phyloP scores from a whole-genome alignment of 2,329 filamentous ascomycete genomes.

The Macrophomina pseudophaseolina region DNA sequence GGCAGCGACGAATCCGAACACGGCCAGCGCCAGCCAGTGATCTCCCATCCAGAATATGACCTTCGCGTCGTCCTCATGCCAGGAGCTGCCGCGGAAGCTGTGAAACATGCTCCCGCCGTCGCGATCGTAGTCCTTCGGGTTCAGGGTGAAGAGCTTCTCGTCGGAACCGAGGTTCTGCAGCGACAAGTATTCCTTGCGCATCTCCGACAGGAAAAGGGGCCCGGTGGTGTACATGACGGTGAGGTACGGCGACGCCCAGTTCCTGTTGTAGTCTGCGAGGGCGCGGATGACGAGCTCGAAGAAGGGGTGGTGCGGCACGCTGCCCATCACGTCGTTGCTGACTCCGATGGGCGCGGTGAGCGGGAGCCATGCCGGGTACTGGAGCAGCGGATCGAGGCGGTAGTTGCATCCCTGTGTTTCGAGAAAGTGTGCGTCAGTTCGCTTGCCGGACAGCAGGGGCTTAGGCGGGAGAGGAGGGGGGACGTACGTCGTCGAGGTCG shows the following conservation, averaged over 20 bases:
- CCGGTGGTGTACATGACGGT: constrained; percentile 40
- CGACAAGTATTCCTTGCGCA: constrained; percentile 34
- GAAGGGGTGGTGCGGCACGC: constrained; percentile 32
- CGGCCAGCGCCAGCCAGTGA: not conserved
- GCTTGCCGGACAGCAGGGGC: no score
- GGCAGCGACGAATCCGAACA: not conserved
- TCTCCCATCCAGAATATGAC: constrained; percentile 36
- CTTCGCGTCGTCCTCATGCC: constrained; percentile 38
- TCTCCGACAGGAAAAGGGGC: constrained; percentile 36
- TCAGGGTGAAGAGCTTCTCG: constrained; percentile 30
- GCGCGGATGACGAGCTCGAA: constrained; percentile 31
- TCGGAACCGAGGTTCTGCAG: not conserved
- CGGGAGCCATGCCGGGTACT: constrained; percentile 33
- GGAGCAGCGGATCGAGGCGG: constrained; percentile 31
- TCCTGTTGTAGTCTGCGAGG: constrained; percentile 29
- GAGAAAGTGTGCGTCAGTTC: not conserved
- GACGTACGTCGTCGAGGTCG: constrained; percentile 32
- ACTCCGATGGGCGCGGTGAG: constrained; percentile 33
- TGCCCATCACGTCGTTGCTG: constrained; percentile 36
- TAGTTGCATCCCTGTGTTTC: constrained; percentile 5
- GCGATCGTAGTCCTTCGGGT: constrained; percentile 38
- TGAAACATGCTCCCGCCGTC: constrained; percentile 40
- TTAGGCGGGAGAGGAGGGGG: not conserved
- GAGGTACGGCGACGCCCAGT: constrained; percentile 35
- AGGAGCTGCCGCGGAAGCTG: constrained; percentile 39